Percentiles rank a stretch among this genome's conserved stretches.
Conservation (phyloP, 176 grass and related monocot genomes). For the Oryza australiensis region DNA sequence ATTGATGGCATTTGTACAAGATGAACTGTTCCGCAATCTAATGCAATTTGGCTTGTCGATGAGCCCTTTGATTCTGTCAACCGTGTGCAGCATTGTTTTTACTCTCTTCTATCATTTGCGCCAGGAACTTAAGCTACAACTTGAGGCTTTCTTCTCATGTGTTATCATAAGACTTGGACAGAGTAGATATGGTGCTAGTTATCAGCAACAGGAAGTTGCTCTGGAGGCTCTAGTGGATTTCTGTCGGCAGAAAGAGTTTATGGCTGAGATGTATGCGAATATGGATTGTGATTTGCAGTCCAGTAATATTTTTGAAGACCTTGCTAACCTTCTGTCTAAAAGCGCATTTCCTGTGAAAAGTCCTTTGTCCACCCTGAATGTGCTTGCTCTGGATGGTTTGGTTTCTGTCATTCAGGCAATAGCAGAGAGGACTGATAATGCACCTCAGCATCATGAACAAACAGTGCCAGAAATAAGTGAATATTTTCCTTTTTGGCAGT, state of each 20-base stretch:
- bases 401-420: slow-evolving; percentile 78
- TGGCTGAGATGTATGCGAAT: slow-evolving; percentile 98
- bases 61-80: slow-evolving; percentile 90
- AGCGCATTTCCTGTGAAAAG: slow-evolving; percentile 92
- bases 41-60: slow-evolving; percentile 96
- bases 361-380: slow-evolving; percentile 81
- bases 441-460: slow-evolving; percentile 55
- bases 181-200: slow-evolving; percentile 82
- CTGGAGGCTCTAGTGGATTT: slow-evolving; percentile 95
- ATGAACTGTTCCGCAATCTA: slow-evolving; percentile 88
- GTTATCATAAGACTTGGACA: slow-evolving; percentile 87
- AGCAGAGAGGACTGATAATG: slow-evolving; percentile 63
- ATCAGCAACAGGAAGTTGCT: slow-evolving; percentile 94
- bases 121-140: slow-evolving; percentile 79
- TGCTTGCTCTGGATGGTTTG: slow-evolving; percentile 90
- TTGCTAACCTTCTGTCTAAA: slow-evolving; percentile 88
- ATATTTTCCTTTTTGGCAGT: slow-evolving; percentile 91
- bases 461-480: slow-evolving; percentile 62
- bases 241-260: slow-evolving; percentile 93
- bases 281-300: slow-evolving; percentile 96
- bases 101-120: slow-evolving; percentile 92
- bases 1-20: slow-evolving; percentile 78
- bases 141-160: slow-evolving; percentile 96
- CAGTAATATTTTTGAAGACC: slow-evolving; percentile 93
- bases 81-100: slow-evolving; percentile 89